phyloP scores from a whole-genome alignment of 108 stramenopile genomes.

The Skeletonema menzelii region DNA sequence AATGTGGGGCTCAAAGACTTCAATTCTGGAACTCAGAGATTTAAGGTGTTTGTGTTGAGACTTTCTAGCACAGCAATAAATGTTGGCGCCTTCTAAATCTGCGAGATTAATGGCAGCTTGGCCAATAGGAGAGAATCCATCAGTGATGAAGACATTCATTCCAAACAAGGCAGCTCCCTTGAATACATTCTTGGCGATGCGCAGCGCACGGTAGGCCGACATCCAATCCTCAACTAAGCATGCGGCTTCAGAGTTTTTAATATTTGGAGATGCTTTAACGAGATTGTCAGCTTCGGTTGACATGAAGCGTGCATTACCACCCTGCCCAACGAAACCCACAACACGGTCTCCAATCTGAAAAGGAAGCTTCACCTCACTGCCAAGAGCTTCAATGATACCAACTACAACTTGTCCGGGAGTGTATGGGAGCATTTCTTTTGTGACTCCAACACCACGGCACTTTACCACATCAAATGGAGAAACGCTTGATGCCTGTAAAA shows the following conservation, averaged over 20 bases:
- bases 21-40: slow-evolving; percentile 40
- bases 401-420: slow-evolving; percentile 68
- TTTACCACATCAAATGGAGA: slow-evolving; percentile 55
- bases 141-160: slow-evolving; percentile 66
- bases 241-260: slow-evolving; percentile 55
- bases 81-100: slow-evolving; percentile 57
- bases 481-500: slow-evolving; percentile 65
- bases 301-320: slow-evolving; percentile 71
- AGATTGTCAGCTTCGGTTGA: slow-evolving; percentile 45
- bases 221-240: slow-evolving; percentile 80
- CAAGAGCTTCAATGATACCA: slow-evolving; percentile 53
- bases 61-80: slow-evolving; percentile 55
- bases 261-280: slow-evolving; percentile 54
- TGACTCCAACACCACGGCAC: slow-evolving; percentile 54
- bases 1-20: slow-evolving; percentile 46
- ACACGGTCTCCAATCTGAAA: slow-evolving; percentile 64
- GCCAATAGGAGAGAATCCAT: slow-evolving; percentile 63
- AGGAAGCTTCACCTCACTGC: slow-evolving; percentile 24
- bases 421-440: slow-evolving; percentile 46
- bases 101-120: slow-evolving; percentile 66
- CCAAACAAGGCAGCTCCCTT: slow-evolving; percentile 47
- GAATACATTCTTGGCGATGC: slow-evolving; percentile 44
- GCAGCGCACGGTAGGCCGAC: slow-evolving; percentile 70
- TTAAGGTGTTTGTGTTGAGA: slow-evolving; percentile 47
- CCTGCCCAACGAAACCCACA: slow-evolving; percentile 43